Evolutionary conservation across 208 protist species (phyloP).

Genomic region (Trypanosoma brucei): DNA sequence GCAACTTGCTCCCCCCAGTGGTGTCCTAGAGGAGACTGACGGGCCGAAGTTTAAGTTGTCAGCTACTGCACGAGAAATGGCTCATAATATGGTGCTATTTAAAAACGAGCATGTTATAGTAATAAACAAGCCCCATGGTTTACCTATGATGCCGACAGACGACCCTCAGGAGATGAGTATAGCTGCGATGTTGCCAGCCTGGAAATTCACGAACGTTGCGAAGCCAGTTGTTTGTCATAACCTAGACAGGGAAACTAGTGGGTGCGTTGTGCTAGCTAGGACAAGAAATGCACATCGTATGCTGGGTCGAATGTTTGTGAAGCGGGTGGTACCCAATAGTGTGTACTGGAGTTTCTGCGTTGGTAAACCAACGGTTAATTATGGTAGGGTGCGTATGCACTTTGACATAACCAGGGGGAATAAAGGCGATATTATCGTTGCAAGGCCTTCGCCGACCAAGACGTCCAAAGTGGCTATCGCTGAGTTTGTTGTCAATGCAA

Average conservation of each 20-base stretch:
- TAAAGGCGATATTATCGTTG: constrained; percentile 70
- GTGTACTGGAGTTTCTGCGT: constrained; percentile 91
- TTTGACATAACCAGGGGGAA: constrained; percentile 77
- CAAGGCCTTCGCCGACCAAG: constrained; percentile 67
- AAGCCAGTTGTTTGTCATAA: constrained; percentile 87
- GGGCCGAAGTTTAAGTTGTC: constrained; percentile 56
- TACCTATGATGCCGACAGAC: constrained; percentile 87
- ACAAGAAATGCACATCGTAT: constrained; percentile 76
- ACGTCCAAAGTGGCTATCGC: constrained; percentile 79
- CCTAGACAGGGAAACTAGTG: constrained; percentile 87
- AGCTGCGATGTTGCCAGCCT: constrained; percentile 80
- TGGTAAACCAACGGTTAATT: constrained; percentile 81
- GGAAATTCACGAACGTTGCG: constrained; percentile 76
- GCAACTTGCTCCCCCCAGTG: constrained; percentile 51
- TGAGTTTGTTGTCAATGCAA: constrained; percentile 90
- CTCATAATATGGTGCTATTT: constrained; percentile 90
- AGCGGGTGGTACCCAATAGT: constrained; percentile 87
- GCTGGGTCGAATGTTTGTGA: constrained; percentile 87
- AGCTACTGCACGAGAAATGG: constrained; percentile 55
- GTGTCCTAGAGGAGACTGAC: constrained; percentile 22
- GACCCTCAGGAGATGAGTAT: constrained; percentile 86
- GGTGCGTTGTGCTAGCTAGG: constrained; percentile 86
- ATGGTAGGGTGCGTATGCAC: constrained; percentile 90
- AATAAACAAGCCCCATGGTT: constrained; percentile 90
- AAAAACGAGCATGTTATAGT: constrained; percentile 93